Evolutionary conservation across 2,329 filamentous ascomycete species (phyloP), one percentile per base, ranked within the genome.

Genomic region (Simplicillium sp.): DNA sequence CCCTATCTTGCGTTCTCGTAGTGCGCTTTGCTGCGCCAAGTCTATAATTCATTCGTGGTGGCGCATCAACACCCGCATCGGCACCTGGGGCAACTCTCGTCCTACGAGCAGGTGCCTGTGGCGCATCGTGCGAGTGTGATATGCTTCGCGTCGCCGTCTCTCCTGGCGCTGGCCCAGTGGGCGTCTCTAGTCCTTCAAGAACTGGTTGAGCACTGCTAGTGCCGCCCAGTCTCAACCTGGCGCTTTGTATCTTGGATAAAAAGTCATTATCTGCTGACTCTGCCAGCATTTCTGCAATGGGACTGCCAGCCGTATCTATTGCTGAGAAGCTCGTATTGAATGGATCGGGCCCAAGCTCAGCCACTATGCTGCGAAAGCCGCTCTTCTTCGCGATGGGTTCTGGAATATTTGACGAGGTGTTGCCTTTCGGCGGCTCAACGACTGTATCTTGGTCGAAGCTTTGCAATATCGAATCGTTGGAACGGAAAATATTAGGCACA

Each of bases 401-500:
- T 18, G 60, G 48, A 9, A 57, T 51, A 14, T 60, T 62, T 4
- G 57, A 43, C 13, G 54, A 37, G 16, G 50, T 48, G 34, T 51
- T 59, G 34, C 67, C 64, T 46, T 59, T 65, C 33, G 57, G 56
- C 20, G 20, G 20, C 6, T 25, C 20, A 38, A 67, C 65, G n/a
- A 49, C 47, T 14, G 51, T 54, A 44, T 55, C 57, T 49, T 39
- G 54, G 38, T 70, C 67, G 41, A 77, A 68, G 38, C 64, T 64
- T 32, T 69, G 68, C 29, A 71, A 48, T 29, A 79, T 57, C 7
- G 57, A 46, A 15, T 78, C 73, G 45, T 75, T 87, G 51, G 84
- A 66, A 56, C 81, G 87, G 66, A 95, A 98, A 46, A 96, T 84
- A 54, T 94, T 95, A 18, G 81, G 75, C 9, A 92, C 80, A 42